Base-by-base conservation (phyloP, 176 grass and related monocot species). In the Lolium multiflorum region DNA sequence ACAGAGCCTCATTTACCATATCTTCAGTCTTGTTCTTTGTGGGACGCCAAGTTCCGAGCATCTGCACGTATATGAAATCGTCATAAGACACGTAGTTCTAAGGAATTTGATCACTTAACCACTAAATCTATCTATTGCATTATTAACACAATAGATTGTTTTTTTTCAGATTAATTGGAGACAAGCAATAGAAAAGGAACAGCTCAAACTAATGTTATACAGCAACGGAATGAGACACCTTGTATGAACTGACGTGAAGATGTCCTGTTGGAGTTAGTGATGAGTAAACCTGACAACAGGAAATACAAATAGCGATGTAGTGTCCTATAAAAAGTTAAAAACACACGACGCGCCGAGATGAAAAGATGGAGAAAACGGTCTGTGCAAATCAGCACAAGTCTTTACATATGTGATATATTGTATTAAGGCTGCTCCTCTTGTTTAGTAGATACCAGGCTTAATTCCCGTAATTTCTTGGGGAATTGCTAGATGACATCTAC, bases 41-140 rank as follows among this genome's bases (percentile, higher is more conserved):
- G 16, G 21, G 2, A 25, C 0, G 20, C 87, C 89, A 95, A 87
- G 73, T 88, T 87, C 93, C 91, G 69, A 37, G 61, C 25, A 95
- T 43, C 95, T 98, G 81, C 70, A 90, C 37, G 37, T 16, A 49
- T 44, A 59, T 55, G 58, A 61, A 8, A 72, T 37, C 69, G 43
- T 47, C 1, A 47, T 72, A 72, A 71, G 67, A 71, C 18, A 9
- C 2, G 46, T 48, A 71, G 41, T 72, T 17, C 71, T 74, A 48
- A 74, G 31, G 31, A 74, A 49, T 48, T 25, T n/a, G 25, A 74
- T 24, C 44, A 47, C 44, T 48, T 25, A 15, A 48, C 21, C 44
- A 74, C 21, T 6, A 3, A 74, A 74, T 48, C 9, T 63, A 63
- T 25, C 22, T 26, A 63, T 26, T 52, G 15, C 50, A 52, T 15